Evolutionary conservation across 306 rosid genomes (phyloP).

Genomic region (Rubus parviflorus): DNA sequence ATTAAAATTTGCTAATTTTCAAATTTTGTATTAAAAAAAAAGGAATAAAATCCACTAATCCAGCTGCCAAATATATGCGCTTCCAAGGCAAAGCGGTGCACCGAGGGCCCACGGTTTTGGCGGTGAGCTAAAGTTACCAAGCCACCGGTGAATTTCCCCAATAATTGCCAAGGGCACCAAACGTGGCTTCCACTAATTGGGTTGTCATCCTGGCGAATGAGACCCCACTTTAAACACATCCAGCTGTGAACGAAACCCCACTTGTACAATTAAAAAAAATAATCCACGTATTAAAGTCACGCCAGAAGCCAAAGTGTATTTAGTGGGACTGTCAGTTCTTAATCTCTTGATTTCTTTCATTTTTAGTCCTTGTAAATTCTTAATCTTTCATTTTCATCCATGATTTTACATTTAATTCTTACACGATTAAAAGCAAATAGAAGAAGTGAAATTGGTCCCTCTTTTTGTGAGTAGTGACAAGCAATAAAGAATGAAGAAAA

Average conservation of each 20-base stretch:
- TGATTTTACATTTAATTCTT: neutral
- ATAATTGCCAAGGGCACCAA: slow-evolving; percentile 31
- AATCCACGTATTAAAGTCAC: neutral
- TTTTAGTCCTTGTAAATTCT: neutral
- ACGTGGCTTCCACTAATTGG: slow-evolving; percentile 43
- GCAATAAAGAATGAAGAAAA: too few species aligned
- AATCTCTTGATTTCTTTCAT: neutral
- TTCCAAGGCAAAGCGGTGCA: neutral
- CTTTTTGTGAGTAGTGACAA: too few species aligned
- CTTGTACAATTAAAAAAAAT: neutral
- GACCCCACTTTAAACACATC: slow-evolving; percentile 31
- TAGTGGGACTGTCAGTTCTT: neutral
- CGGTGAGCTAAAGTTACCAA: slow-evolving; percentile 19
- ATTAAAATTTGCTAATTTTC: neutral
- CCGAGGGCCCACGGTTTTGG: neutral
- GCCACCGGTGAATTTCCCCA: slow-evolving; percentile 3
- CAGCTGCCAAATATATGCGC: slow-evolving; percentile 1
- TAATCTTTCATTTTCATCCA: neutral
- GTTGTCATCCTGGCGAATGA: slow-evolving; percentile 16
- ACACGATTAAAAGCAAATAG: neutral
- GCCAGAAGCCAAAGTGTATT: neutral
- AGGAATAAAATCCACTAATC: neutral
- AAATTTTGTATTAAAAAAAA: neutral
- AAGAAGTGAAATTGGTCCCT: too few species aligned
- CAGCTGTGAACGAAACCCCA: slow-evolving; percentile 43